Evolutionary conservation across 495 filamentous ascomycete genomes (phyloP).

Genomic region (Pseudotulostoma volvatum): DNA sequence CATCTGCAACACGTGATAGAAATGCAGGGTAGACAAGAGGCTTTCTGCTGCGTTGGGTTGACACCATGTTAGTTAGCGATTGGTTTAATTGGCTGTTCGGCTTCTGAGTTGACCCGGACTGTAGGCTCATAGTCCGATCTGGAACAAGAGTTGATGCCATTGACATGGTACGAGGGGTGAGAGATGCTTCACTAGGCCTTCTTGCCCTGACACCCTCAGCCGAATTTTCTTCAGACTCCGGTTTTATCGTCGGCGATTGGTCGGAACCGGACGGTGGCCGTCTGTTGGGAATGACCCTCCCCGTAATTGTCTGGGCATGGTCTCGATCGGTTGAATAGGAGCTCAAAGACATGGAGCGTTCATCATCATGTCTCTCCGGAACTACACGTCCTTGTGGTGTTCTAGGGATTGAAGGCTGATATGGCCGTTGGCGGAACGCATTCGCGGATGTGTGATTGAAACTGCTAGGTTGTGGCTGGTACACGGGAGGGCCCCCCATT

Average conservation of each 20-base stretch:
- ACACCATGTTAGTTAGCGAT: slow-evolving; percentile 18
- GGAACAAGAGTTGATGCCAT: slow-evolving; percentile 68
- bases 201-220: slow-evolving; percentile 16
- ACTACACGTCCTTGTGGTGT: slow-evolving; percentile 85
- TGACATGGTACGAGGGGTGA: slow-evolving; percentile 49
- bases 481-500: slow-evolving; percentile 45
- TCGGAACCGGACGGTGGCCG: slow-evolving; percentile 35
- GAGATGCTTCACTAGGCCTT: slow-evolving; percentile 29
- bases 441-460: slow-evolving; percentile 54
- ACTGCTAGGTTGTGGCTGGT: slow-evolving; percentile 44
- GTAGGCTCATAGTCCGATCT: slow-evolving; percentile 32
- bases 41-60: slow-evolving; percentile 38
- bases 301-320: slow-evolving; percentile 74
- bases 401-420: slow-evolving; percentile 44
- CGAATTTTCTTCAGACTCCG: slow-evolving; percentile 10
- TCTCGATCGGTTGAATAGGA: slow-evolving; percentile 68
- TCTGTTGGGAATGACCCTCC: slow-evolving; percentile 64
- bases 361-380: slow-evolving; percentile 70
- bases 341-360: slow-evolving; percentile 90
- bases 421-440: slow-evolving; percentile 60
- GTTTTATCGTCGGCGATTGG: slow-evolving; percentile 9
- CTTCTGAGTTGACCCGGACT: slow-evolving; percentile 20
- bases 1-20: slow-evolving; percentile 77
- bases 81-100: slow-evolving; percentile 14
- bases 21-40: slow-evolving; percentile 87